Conservation (phyloP, 805 yeast species). For the Vanderwaltozyma verrucispora region DNA sequence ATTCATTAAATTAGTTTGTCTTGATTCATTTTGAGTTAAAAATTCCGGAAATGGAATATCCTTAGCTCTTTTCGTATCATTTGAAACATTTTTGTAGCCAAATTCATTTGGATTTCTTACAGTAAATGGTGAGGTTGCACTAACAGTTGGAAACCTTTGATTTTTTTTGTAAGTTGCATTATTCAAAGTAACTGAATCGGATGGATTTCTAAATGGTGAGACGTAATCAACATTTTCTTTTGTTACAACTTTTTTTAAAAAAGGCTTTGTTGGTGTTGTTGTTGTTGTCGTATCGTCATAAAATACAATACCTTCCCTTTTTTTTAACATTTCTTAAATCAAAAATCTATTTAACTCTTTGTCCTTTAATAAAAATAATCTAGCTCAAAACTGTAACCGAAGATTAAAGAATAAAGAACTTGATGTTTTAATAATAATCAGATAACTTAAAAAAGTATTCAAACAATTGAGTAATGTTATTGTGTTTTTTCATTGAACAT, state of each 20-base stretch:
- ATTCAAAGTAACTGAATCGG: neutral
- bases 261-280: neutral
- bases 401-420: no score
- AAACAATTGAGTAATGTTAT: no score
- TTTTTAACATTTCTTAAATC: neutral
- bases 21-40: conserved; percentile 19
- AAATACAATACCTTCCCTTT: neutral
- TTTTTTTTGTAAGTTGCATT: conserved; percentile 2
- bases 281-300: neutral
- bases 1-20: conserved; percentile 14
- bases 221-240: conserved; percentile 1
- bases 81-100: conserved; percentile 18
- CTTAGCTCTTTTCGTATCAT: conserved; percentile 16
- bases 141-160: conserved; percentile 19
- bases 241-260: neutral
- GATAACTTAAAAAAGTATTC: no score
- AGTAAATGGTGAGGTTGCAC: conserved; percentile 19
- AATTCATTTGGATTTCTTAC: conserved; percentile 14
- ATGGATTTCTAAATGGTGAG: conserved; percentile 7
- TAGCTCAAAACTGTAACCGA: no score
- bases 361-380: no score
- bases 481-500: no score
- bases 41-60: conserved; percentile 25
- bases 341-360: no score
- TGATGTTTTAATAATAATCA: no score